Evolutionary conservation across 306 rosid species (phyloP), one percentile per base, ranked within the genome.

Genomic region (Parietaria judaica): DNA sequence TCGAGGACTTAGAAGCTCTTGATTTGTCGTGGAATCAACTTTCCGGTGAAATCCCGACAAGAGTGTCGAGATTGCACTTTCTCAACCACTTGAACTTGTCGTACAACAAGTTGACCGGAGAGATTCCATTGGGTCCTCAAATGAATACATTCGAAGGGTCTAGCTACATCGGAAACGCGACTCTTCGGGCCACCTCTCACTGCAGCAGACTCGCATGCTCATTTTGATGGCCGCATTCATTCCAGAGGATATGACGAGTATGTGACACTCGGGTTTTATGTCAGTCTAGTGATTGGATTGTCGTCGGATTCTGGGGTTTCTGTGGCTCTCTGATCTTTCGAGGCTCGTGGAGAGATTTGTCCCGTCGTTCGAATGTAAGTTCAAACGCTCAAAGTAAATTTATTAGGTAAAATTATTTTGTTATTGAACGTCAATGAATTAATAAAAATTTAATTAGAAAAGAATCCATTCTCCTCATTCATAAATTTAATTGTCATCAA

Each of bases 11-110:
- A 14, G 83, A 78, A 7, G 48, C 54, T 31, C 56, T 70, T 6
- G 76, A 74, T 37, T 54, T 78, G 58, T 78, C 74, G 0, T 66
- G 59, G 16, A 78, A 70, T 67, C 47, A 51, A 6, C 14, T 74
- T 15, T 66, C 9, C 1, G 79, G 83, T 5, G 14, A 11, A 1
- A 74, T 73, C 14, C 83, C 76, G 0, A 0, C 35, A 1, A 44
- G 68, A 11, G 46, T 78, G 8, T 50, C 68, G 3, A 0, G 35
- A 12, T 14, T 73, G 0, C 1, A 23, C 36, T 55, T 13, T 12
- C 15, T 73, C 5, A 2, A 11, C 23, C 14, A 31, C 5, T n/a
- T 69, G 44, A 23, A 72, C 43, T 68, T 72, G 44, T 69, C 81
- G 4, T 15, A 17, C 41, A 77, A 64, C 65, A 54, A 64, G 36